Percentiles rank a stretch among this genome's conserved stretches.
These are phyloP conservation scores for Nicotiana sylvestris DNA, from an alignment of 257 asterid species.

Conservation along the genomic window DNA sequence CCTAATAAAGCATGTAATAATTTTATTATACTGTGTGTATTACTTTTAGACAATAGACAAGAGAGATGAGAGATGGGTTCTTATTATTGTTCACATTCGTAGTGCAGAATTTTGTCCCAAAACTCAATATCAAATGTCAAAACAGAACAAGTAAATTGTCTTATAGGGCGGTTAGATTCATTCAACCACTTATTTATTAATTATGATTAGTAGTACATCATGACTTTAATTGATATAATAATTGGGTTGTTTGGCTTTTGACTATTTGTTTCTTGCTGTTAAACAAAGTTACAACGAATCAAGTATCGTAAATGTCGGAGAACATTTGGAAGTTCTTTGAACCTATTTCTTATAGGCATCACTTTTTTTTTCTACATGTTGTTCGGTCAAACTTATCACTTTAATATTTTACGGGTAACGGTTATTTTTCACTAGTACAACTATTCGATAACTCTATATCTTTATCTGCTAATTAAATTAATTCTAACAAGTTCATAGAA, in stretches of 20 bases:
- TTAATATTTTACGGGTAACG: no score
- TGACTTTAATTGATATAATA: not conserved
- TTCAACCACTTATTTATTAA: slow-evolving; percentile 1
- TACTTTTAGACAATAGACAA: not conserved
- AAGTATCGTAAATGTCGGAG: not conserved
- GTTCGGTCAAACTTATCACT: no score
- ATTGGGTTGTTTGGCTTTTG: slow-evolving; percentile 3
- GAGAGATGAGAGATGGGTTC: not conserved
- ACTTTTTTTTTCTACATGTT: no score
- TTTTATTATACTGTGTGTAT: not conserved
- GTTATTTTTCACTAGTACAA: no score
- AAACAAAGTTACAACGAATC: not conserved
- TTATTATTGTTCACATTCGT: slow-evolving; percentile 5
- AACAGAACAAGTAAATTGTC: not conserved
- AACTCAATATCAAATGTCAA: not conserved
- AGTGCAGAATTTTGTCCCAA: not conserved
- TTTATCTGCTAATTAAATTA: no score
- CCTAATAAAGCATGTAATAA: not conserved
- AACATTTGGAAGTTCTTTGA: slow-evolving; percentile 6
- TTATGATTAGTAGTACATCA: not conserved
- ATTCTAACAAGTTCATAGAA: no score
- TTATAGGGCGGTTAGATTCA: slow-evolving; percentile 6
- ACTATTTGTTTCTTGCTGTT: not conserved
- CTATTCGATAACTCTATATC: no score
- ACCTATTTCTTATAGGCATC: not conserved